Percentiles rank a stretch among this genome's conserved stretches.
Evolutionary conservation across 2,329 filamentous ascomycete species (phyloP).

Genomic region (Botrytis sinoallii): DNA sequence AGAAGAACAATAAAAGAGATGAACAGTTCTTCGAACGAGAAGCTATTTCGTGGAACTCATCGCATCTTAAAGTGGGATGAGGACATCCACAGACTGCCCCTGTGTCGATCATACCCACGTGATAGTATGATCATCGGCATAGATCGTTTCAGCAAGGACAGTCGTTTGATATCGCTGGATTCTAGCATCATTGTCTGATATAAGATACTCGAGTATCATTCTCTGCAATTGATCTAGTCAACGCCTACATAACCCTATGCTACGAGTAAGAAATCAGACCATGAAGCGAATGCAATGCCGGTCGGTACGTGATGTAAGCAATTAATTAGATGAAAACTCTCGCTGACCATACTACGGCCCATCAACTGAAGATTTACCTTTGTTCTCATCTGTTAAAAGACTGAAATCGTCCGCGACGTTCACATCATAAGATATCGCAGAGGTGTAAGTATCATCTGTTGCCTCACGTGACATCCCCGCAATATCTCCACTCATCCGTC

Average conservation of each 20-base stretch:
- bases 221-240: neutral
- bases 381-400: neutral
- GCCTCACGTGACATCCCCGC: fast-evolving
- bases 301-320: neutral
- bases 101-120: neutral
- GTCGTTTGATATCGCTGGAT: neutral
- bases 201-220: no score
- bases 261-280: neutral
- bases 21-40: neutral
- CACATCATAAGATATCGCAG: neutral
- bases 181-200: neutral
- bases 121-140: neutral
- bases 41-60: neutral
- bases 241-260: neutral
- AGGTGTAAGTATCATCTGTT: fast-evolving
- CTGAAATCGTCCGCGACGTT: neutral
- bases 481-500: neutral
- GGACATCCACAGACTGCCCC: neutral
- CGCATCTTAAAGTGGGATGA: neutral
- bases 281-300: neutral
- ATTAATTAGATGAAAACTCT: neutral
- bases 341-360: neutral
- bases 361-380: fast-evolving
- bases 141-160: neutral
- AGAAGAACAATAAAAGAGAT: neutral